Conservation (phyloP, 2,329 filamentous ascomycete genomes). For the Sclerotinia trifoliorum region DNA sequence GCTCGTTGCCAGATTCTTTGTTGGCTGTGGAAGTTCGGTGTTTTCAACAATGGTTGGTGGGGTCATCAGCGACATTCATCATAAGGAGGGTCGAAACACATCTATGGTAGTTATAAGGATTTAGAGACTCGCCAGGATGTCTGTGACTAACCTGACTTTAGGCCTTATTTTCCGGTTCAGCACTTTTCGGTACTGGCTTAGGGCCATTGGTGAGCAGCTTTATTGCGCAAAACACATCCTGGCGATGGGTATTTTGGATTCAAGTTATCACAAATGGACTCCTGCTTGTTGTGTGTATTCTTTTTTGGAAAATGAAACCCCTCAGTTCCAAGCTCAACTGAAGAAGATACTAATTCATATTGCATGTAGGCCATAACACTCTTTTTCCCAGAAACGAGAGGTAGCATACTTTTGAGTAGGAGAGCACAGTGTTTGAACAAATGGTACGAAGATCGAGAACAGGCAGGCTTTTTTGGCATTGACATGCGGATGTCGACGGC, state of each 20-base stretch:
- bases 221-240: constrained; percentile 64
- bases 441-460: constrained; percentile 76
- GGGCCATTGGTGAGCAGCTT: constrained; percentile 72
- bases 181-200: constrained; percentile 74
- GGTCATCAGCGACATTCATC: constrained; percentile 83
- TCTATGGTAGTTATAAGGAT: constrained; percentile 61
- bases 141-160: neutral
- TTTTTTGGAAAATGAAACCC: too few relatives aligned
- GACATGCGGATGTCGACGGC: constrained; percentile 42
- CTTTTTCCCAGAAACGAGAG: constrained; percentile 79
- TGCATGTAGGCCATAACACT: constrained; percentile 52
- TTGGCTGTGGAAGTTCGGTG: constrained; percentile 71
- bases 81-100: constrained; percentile 74
- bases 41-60: constrained; percentile 93
- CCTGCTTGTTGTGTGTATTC: constrained; percentile 50
- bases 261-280: constrained; percentile 70
- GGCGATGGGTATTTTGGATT: constrained; percentile 89
- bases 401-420: constrained; percentile 72
- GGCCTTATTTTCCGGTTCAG: constrained; percentile 73
- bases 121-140: too few relatives aligned
- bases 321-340: neutral
- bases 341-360: neutral
- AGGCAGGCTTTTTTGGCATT: constrained; percentile 50
- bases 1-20: constrained; percentile 71
- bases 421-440: constrained; percentile 72